Evolutionary conservation across 768 basidiomycete genomes (phyloP).

Genomic region (Gyrodon lividus): DNA sequence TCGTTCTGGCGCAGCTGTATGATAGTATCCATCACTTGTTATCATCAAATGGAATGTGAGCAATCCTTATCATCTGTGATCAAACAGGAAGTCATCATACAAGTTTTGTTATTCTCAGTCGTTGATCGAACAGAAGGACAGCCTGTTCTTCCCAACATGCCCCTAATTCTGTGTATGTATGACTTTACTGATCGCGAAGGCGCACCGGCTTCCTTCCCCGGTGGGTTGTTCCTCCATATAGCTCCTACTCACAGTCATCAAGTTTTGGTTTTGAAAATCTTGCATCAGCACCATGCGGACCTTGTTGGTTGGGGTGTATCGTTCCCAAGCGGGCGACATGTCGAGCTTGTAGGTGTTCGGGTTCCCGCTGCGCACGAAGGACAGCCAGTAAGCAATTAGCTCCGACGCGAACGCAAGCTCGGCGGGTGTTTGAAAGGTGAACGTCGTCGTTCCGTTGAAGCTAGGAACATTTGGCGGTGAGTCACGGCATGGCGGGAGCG

Average conservation of each 20-base stretch:
- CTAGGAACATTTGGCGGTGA: conserved; percentile 25
- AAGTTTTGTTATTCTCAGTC: too few species aligned
- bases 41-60: conserved; percentile 1
- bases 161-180: conserved; percentile 36
- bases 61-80: too few species aligned
- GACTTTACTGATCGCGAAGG: conserved; percentile 36
- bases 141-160: not conserved
- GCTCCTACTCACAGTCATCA: conserved; percentile 38
- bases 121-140: conserved; percentile 1
- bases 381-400: conserved; percentile 65
- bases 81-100: too few species aligned
- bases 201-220: conserved; percentile 39
- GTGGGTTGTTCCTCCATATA: conserved; percentile 39
- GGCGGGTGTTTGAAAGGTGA: conserved; percentile 43
- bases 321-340: conserved; percentile 50
- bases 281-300: conserved; percentile 48
- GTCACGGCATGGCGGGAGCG: conserved; percentile 8
- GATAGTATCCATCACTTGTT: not conserved
- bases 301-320: conserved; percentile 32
- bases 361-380: conserved; percentile 56
- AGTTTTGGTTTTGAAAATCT: conserved; percentile 23
- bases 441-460: conserved; percentile 52
- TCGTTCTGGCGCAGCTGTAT: not conserved
- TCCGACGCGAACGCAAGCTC: conserved; percentile 56
- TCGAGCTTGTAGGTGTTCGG: conserved; percentile 56